Percentiles rank a stretch among this genome's conserved stretches.
phyloP scores from a whole-genome alignment of 441 rosid species.

The Sinapis alba region DNA sequence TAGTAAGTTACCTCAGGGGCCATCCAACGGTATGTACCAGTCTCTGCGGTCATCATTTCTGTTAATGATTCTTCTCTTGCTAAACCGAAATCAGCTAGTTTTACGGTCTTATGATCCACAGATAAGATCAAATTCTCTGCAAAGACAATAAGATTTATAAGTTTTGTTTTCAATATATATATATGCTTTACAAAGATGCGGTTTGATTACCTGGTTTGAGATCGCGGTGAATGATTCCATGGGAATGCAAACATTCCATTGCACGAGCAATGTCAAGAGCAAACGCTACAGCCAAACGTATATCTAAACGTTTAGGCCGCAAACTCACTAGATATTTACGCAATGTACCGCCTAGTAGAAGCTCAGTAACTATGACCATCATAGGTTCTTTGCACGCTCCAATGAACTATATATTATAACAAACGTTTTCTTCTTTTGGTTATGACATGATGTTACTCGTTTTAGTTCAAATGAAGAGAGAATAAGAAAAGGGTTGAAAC shows the following conservation, averaged over 20 bases:
- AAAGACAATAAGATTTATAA: conserved; percentile 13
- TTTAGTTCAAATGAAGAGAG: conserved; percentile 19
- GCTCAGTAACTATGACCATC: conserved; percentile 98
- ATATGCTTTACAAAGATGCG: not conserved
- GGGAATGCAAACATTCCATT: conserved; percentile 93
- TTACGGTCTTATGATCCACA: conserved; percentile 76
- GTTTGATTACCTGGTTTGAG: conserved; percentile 80
- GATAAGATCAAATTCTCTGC: conserved; percentile 93
- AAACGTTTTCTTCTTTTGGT: not conserved
- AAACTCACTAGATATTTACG: conserved; percentile 71
- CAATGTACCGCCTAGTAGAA: conserved; percentile 82
- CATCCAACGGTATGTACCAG: conserved; percentile 99
- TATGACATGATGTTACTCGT: not conserved
- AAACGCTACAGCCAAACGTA: conserved; percentile 67
- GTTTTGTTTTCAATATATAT: not conserved
- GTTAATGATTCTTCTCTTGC: conserved; percentile 98
- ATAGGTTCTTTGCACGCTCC: conserved; percentile 95
- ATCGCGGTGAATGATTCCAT: conserved; percentile 97
- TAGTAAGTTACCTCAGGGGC: conserved; percentile 77
- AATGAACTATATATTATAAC: conserved; percentile 62
- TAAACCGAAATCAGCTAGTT: conserved; percentile 95
- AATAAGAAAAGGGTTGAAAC: conserved; percentile 36
- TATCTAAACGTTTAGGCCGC: conserved; percentile 75
- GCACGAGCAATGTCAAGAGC: conserved; percentile 98
- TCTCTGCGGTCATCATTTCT: conserved; percentile 99